A percentile compares a stretch with the other conserved stretches of the same genome.
Evolutionary conservation across 345 rosid species (phyloP).

Genomic region (Boechera retrofracta): DNA sequence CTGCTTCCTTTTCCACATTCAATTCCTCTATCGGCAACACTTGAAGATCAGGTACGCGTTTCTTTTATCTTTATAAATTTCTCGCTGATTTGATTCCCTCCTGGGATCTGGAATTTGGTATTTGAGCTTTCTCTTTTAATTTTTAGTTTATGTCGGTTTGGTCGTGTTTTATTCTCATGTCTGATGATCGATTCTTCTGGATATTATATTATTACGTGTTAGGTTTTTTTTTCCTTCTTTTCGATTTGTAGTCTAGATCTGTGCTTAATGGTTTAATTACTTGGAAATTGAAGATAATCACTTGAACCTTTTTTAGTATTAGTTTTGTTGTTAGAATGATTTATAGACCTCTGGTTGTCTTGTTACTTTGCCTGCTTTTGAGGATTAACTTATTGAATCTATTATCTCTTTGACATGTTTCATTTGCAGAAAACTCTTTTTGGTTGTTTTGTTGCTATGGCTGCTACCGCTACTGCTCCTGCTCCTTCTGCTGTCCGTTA

Average conservation of each 20-base stretch:
- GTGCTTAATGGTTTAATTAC: background rate
- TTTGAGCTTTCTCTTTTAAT: background rate
- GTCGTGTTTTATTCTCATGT: background rate
- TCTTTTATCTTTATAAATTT: too few relatives aligned
- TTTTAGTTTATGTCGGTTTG: background rate
- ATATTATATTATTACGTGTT: background rate
- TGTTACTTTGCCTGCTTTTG: background rate
- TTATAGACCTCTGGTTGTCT: background rate
- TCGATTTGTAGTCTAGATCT: background rate
- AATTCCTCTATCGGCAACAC: background rate
- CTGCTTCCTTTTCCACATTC: background rate
- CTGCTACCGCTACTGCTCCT: slow-evolving; percentile 73
- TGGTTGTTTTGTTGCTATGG: slow-evolving; percentile 43
- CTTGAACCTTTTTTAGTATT: background rate
- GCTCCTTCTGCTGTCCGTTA: slow-evolving; percentile 62
- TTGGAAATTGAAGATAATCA: background rate
- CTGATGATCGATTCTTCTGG: background rate
- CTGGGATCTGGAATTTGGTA: background rate
- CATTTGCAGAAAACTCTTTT: background rate
- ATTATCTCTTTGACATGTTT: too few relatives aligned
- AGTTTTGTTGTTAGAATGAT: background rate
- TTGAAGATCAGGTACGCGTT: slow-evolving; percentile 18
- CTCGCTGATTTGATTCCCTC: background rate
- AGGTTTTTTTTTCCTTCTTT: background rate
- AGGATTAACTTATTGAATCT: too few relatives aligned